Evolutionary conservation across 1,284 basidiomycete species (phyloP).

Genomic region (Moesziomyces parantarcticus): DNA sequence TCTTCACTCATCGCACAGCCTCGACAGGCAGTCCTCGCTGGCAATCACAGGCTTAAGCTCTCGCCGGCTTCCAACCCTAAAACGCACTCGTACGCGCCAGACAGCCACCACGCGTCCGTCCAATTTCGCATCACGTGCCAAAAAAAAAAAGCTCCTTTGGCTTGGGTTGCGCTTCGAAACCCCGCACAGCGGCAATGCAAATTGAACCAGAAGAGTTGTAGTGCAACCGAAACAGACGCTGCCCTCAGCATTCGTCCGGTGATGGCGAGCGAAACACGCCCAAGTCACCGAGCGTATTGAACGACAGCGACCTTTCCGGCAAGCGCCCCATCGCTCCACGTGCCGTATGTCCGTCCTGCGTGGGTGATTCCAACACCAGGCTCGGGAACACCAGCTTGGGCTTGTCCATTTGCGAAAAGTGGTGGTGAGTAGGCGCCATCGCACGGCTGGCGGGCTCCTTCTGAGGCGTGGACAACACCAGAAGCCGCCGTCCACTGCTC

Average conservation of each 20-base stretch:
- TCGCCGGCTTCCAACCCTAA: no score
- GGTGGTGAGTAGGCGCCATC: neutral
- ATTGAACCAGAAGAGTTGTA: neutral
- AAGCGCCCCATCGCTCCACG: slow-evolving; percentile 3
- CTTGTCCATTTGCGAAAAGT: slow-evolving; percentile 16
- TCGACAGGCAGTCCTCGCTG: neutral
- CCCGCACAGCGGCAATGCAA: no score
- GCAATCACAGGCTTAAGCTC: no score
- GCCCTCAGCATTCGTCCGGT: slow-evolving; percentile 22
- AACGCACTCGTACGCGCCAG: no score
- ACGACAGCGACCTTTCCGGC: slow-evolving; percentile 25
- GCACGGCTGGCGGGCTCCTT: slow-evolving; percentile 20
- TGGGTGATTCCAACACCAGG: slow-evolving; percentile 35
- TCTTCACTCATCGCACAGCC: no score
- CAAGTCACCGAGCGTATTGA: slow-evolving; percentile 19
- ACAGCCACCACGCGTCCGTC: slow-evolving; percentile 17
- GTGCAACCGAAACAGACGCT: no score
- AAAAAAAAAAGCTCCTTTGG: no score
- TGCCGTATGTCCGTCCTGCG: slow-evolving; percentile 8
- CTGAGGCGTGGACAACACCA: slow-evolving; percentile 41
- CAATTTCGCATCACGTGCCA: slow-evolving; percentile 27
- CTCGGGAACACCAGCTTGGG: slow-evolving; percentile 28
- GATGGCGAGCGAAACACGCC: slow-evolving; percentile 21
- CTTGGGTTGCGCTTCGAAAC: no score
- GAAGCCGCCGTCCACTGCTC: slow-evolving; percentile 12